Evolutionary conservation across 2,329 filamentous ascomycete genomes (phyloP).

Genomic region (Penicillium occitanis): DNA sequence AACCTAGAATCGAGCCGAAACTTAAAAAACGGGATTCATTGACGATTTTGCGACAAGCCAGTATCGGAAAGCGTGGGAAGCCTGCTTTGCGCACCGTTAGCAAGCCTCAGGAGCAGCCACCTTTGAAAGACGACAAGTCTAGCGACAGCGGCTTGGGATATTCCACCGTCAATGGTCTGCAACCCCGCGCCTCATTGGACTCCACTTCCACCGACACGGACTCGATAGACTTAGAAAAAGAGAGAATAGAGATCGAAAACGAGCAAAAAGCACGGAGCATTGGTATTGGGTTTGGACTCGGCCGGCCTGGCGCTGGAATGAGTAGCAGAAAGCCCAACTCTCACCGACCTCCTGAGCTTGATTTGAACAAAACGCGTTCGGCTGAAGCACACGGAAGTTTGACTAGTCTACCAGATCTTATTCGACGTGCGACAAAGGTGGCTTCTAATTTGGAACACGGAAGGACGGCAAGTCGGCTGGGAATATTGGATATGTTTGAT

Average conservation of each 20-base stretch:
- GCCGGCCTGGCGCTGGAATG: constrained; percentile 36
- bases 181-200: constrained; percentile 10
- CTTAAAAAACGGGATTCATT: constrained; percentile 22
- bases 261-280: constrained; percentile 25
- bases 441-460: constrained; percentile 87
- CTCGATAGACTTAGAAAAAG: constrained; percentile 22
- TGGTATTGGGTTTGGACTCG: constrained; percentile 29
- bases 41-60: constrained; percentile 42
- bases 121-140: constrained; percentile 5
- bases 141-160: constrained; percentile 14
- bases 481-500: constrained; percentile 51
- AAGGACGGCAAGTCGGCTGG: constrained; percentile 61
- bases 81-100: constrained; percentile 44
- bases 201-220: constrained; percentile 15
- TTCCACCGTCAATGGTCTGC: constrained; percentile 8
- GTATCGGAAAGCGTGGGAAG: constrained; percentile 43
- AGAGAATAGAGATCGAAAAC: constrained; percentile 26
- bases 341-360: constrained; percentile 66
- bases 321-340: constrained; percentile 41
- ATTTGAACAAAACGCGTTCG: constrained; percentile 77
- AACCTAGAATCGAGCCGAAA: not conserved
- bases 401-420: constrained; percentile 88
- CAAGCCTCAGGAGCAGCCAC: constrained; percentile 12
- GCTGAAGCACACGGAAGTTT: constrained; percentile 84
- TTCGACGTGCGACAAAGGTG: constrained; percentile 79